These are phyloP conservation scores for Neonectria neomacrospora DNA, from an alignment of 2,329 filamentous ascomycete genomes.

Conservation along the genomic window DNA sequence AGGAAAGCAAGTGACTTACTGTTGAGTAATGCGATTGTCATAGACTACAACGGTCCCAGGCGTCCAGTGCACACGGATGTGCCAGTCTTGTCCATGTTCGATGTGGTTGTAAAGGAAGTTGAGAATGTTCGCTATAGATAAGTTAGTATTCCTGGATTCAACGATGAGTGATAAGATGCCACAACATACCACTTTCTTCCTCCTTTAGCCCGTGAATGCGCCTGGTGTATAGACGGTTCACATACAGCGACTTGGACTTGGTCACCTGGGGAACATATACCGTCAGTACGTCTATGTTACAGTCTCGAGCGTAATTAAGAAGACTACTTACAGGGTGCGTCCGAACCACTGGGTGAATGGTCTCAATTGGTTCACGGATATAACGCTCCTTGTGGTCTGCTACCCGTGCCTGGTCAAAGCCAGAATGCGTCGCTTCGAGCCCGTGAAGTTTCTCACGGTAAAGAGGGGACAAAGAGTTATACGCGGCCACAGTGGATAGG, in stretches of 20 bases:
- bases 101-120: slow-evolving; percentile 77
- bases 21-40: slow-evolving; percentile 29
- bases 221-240: slow-evolving; percentile 72
- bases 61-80: slow-evolving; percentile 71
- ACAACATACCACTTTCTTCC: slow-evolving; percentile 72
- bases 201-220: slow-evolving; percentile 74
- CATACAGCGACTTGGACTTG: slow-evolving; percentile 65
- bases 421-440: slow-evolving; percentile 17
- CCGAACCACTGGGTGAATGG: slow-evolving; percentile 63
- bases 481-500: slow-evolving; percentile 12
- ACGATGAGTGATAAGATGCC: too few species aligned
- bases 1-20: slow-evolving; percentile 5
- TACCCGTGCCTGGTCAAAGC: slow-evolving; percentile 13
- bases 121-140: slow-evolving; percentile 47
- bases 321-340: slow-evolving; percentile 49
- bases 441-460: slow-evolving; percentile 17
- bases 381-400: slow-evolving; percentile 2
- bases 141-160: too few species aligned
- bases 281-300: slow-evolving; percentile 58
- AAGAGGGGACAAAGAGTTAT: slow-evolving; percentile 11
- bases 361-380: slow-evolving; percentile 34
- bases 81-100: slow-evolving; percentile 71
- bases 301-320: neutral
- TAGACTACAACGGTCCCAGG: slow-evolving; percentile 71
- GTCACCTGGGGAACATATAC: slow-evolving; percentile 51